A percentile compares a stretch with the other conserved stretches of the same genome.
Conservation (phyloP, 192 early-diverging fungal genomes). For the Spizellomyces punctatus region DNA sequence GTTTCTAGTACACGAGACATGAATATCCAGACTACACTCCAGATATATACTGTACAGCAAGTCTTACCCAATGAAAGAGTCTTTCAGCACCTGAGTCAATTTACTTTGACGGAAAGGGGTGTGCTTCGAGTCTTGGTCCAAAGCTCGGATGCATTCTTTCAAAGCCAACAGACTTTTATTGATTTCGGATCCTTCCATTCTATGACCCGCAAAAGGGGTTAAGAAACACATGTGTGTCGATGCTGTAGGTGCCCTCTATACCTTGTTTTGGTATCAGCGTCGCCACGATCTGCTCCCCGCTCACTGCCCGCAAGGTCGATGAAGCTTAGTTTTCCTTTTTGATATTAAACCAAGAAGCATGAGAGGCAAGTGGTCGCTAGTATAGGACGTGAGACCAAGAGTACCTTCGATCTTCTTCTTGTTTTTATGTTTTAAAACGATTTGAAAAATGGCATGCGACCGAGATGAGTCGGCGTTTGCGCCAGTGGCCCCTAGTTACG, state of each 20-base stretch:
- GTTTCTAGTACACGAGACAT: constrained; percentile 49
- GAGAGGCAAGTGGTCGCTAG: background rate
- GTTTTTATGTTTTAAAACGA: constrained; percentile 76
- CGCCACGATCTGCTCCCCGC: constrained; percentile 95
- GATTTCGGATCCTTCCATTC: constrained; percentile 99
- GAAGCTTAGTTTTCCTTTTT: constrained; percentile 94
- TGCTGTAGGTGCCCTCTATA: constrained; percentile 8
- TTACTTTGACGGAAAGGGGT: constrained; percentile 98
- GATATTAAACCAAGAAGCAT: background rate
- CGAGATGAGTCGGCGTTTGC: constrained; percentile 95
- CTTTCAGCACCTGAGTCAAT: constrained; percentile 95
- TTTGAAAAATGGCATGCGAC: constrained; percentile 96
- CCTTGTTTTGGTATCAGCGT: constrained; percentile 90
- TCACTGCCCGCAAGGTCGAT: constrained; percentile 99
- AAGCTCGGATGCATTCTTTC: constrained; percentile 97
- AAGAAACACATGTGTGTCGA: too few relatives aligned
- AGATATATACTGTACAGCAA: too few relatives aligned
- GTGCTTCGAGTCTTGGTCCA: constrained; percentile 94
- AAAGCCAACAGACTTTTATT: constrained; percentile 97
- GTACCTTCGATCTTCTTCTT: constrained; percentile 62
- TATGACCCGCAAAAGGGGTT: constrained; percentile 10
- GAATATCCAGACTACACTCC: too few relatives aligned
- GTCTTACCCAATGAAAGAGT: constrained; percentile 88
- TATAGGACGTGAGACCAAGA: background rate
- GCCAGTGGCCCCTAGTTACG: constrained; percentile 73